phyloP scores from a whole-genome alignment of 2,329 filamentous ascomycete genomes.

The Fusarium sp. region DNA sequence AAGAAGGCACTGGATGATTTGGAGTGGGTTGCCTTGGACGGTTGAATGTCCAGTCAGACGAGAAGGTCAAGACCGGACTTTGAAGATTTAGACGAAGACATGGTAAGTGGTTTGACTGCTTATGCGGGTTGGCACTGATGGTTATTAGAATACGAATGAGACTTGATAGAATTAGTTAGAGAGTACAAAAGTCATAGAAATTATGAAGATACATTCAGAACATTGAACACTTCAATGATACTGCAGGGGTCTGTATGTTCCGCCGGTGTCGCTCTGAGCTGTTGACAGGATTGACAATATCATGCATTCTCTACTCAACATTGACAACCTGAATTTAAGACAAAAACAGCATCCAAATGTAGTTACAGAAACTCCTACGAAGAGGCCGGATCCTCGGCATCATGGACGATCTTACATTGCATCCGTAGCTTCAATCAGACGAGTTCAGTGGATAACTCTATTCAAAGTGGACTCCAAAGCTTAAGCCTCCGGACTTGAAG shows the following conservation, averaged over 20 bases:
- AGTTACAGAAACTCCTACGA: neutral
- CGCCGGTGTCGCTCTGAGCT: slow-evolving; percentile 11
- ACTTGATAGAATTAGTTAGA: neutral
- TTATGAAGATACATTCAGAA: neutral
- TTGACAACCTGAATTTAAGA: rapidly evolving
- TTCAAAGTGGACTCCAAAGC: slow-evolving; percentile 10
- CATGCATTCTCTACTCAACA: too few relatives aligned
- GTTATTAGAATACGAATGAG: neutral
- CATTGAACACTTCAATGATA: neutral
- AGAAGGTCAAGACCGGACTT: neutral
- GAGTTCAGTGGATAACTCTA: slow-evolving; percentile 3
- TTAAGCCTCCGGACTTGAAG: slow-evolving; percentile 32
- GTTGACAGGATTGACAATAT: neutral
- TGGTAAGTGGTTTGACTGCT: neutral
- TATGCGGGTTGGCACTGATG: neutral
- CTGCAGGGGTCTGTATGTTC: neutral
- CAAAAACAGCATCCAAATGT: rapidly evolving
- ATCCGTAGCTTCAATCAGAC: slow-evolving; percentile 4
- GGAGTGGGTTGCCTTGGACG: slow-evolving; percentile 16
- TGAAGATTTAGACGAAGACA: neutral
- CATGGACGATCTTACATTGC: neutral
- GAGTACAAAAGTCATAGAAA: neutral
- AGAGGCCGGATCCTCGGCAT: slow-evolving; percentile 10
- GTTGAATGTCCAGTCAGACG: neutral
- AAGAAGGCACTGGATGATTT: slow-evolving; percentile 29